Evolutionary conservation across 306 rosid species (phyloP).

Genomic region (Vigna trinervia): DNA sequence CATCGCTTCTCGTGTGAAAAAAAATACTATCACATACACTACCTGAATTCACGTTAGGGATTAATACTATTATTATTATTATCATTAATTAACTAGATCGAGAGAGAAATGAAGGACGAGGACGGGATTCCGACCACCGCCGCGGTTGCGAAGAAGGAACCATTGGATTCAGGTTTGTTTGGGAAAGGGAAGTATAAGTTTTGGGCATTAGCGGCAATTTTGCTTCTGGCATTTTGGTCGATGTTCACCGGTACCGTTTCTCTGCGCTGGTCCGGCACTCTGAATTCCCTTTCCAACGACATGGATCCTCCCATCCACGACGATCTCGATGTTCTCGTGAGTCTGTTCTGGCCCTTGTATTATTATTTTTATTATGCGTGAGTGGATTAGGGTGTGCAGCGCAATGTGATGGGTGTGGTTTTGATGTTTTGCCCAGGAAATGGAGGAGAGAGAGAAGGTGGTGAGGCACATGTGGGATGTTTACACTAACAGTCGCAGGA

Average conservation of each 20-base stretch:
- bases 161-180: slow-evolving; percentile 59
- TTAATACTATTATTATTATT: not conserved
- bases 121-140: slow-evolving; percentile 78
- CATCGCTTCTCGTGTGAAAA: not conserved
- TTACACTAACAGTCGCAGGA: slow-evolving; percentile 89
- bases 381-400: not conserved
- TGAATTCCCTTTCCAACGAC: slow-evolving; percentile 70
- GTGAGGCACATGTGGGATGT: slow-evolving; percentile 99
- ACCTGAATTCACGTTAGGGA: not conserved
- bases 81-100: slow-evolving; percentile 32
- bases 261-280: slow-evolving; percentile 92
- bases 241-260: slow-evolving; percentile 98
- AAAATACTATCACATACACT: not conserved
- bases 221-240: slow-evolving; percentile 96
- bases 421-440: slow-evolving; percentile 61
- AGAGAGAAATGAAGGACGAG: slow-evolving; percentile 84
- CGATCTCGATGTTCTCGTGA: slow-evolving; percentile 93
- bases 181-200: slow-evolving; percentile 90
- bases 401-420: not conserved
- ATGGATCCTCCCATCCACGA: slow-evolving; percentile 71
- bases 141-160: slow-evolving; percentile 64
- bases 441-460: slow-evolving; percentile 99
- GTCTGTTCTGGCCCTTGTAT: slow-evolving; percentile 9
- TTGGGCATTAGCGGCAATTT: slow-evolving; percentile 92
- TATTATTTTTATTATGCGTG: not conserved